phyloP scores from a whole-genome alignment of 108 stramenopile species.

The Bacterosira constricta region DNA sequence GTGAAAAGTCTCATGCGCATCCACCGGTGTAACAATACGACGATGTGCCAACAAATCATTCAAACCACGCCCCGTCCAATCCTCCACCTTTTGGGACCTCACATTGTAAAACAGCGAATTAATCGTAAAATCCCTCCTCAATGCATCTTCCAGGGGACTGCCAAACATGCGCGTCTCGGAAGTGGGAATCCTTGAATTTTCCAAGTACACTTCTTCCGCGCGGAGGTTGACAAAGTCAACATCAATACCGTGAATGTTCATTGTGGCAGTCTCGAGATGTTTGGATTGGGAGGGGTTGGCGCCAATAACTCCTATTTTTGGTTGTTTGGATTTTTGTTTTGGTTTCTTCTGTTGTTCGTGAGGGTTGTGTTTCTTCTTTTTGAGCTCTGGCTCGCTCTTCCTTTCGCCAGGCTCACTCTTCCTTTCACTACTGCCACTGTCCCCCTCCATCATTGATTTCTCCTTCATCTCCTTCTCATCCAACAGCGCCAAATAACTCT shows the following conservation, averaged over 20 bases:
- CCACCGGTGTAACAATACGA: conserved; percentile 82
- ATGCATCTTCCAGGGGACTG: conserved; percentile 90
- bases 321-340: conserved; percentile 31
- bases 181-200: conserved; percentile 88
- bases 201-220: conserved; percentile 80
- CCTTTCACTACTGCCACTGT: neutral
- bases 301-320: conserved; percentile 84
- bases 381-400: neutral
- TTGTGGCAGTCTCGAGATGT: conserved; percentile 98
- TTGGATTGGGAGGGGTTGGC: conserved; percentile 98
- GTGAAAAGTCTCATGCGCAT: conserved; percentile 78
- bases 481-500: conserved; percentile 66
- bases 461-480: no score
- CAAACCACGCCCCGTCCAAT: conserved; percentile 87
- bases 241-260: conserved; percentile 83
- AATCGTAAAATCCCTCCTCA: conserved; percentile 94
- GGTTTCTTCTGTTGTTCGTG: conserved; percentile 5
- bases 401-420: neutral
- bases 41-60: conserved; percentile 65
- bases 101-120: conserved; percentile 97
- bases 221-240: conserved; percentile 95
- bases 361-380: conserved; percentile 11
- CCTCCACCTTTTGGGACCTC: conserved; percentile 77
- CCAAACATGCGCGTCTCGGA: conserved; percentile 67
- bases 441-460: conserved; percentile 10